Base-by-base conservation (phyloP, 495 filamentous ascomycete genomes). In the Neurospora sp. region DNA sequence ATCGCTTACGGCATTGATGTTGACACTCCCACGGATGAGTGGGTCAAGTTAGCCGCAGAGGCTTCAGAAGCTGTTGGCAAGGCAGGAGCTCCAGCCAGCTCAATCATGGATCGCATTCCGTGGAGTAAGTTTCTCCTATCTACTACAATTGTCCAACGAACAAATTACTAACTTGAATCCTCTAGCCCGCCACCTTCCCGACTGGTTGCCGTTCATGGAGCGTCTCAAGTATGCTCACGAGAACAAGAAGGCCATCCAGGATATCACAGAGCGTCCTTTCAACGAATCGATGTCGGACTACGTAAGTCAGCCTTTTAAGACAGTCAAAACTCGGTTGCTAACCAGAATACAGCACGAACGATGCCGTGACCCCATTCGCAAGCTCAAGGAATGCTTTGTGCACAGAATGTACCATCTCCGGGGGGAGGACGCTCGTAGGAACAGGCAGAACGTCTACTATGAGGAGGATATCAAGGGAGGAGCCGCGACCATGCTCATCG, bases 391-490 rank as follows among this genome's bases (percentile, higher is more conserved):
- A 7, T 46, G 59, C 6, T 14, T 40, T 27, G 18, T 7, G 9
- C 6, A 31, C 10, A 31, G 4, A 3, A n/a, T 27, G 23, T 0
- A 20, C 35, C 5, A 40, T 44, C 35, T 9, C 5, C 12, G 18
- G 39, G 42, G 10, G 6, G 12, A 46, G 40, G 16, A 37, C 39
- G 5, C 12, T 2, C 35, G 23, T 75, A 76, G 74, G 0, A 79
- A 78, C 2, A 35, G 76, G 0, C 74, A 79, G 0, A 83, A 85
- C 39, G 78, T 84, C 12, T 81, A 82, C 16, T 80, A 76, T 2
- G 76, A 86, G 10, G 79, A 84, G 35, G 84, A 87, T 71, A 83
- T 86, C 41, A 85, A 86, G 73, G 85, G 86, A 20, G 83, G 84
- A 27, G 81, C 84, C 0, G 85, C 83, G 0, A 85, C 84, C 1